Evolutionary conservation across 2,329 filamentous ascomycete species (phyloP), one percentile per base, ranked within the genome.

Genomic region (Pezicula rhizophila): DNA sequence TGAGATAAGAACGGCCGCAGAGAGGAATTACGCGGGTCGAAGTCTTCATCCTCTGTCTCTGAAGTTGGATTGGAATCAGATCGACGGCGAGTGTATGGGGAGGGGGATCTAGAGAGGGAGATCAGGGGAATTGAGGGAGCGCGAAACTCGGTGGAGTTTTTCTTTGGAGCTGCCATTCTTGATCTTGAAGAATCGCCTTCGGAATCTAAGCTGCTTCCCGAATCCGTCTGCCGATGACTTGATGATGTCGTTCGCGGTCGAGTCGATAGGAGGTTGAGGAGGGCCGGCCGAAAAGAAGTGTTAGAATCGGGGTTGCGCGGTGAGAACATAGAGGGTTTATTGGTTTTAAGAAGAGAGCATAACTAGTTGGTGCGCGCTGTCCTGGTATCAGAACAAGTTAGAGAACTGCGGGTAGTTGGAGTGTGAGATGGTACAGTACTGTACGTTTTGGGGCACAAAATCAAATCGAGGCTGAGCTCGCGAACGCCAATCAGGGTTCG

Each of bases 11-110:
- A 68, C 52, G 57, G 66, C 53, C 53, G 60, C 52, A 52, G 60
- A 51, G 48, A 69, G 58, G 47, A 74, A 56, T 51, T 51, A 11
- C 49, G 67, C 64, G 47, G 67, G 59, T 59, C 59, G 56, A 66
- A 65, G 52, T 47, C 68, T 43, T 75, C 71, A 35, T 74, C 72
- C 45, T 75, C 73, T 50, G 72, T 71, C 48, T 75, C 72, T 49
- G 68, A 70, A 12, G 44, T 53, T 11, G 58, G 54, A 46, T 60
- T 60, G 49, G 70, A 70, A 7, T 58, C 67, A 7, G 71, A 69
- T 52, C 63, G 70, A 45, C 68, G 65, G 47, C 69, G 63, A n/a
- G 67, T 64, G 54, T 69, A 73, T 1, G 72, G 72, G 26, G 68
- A 72, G 7, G 68, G 67, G 18, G 67, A 69, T 46, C 71, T 66